Percentiles rank a stretch among this genome's conserved stretches.
phyloP scores from a whole-genome alignment of 176 grass and related monocot genomes.

The Juncus effusus region DNA sequence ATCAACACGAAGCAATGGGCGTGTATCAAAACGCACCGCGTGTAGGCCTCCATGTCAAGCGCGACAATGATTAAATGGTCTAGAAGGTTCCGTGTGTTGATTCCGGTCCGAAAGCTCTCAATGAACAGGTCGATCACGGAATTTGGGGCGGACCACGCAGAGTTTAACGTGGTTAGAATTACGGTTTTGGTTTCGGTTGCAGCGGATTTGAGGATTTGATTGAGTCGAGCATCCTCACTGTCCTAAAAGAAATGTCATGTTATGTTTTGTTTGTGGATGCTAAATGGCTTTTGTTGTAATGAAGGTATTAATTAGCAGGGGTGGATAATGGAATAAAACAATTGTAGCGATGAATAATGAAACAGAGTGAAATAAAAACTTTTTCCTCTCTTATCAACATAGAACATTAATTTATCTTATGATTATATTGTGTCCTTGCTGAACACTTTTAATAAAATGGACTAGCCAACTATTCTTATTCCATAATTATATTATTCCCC shows the following conservation, averaged over 20 bases:
- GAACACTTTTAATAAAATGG: no score
- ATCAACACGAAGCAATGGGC: constrained; percentile 44
- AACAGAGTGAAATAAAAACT: no score
- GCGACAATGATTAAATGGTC: constrained; percentile 65
- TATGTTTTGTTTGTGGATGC: neutral
- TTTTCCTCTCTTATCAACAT: no score
- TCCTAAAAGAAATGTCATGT: constrained; percentile 14
- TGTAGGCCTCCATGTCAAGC: constrained; percentile 42
- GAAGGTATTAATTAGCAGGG: no score
- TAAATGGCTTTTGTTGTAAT: no score
- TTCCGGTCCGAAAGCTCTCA: constrained; percentile 64
- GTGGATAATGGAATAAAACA: no score
- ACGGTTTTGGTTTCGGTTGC: constrained; percentile 60
- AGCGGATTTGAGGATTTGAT: constrained; percentile 37
- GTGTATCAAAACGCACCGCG: constrained; percentile 47
- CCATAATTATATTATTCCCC: no score
- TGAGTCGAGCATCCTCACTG: constrained; percentile 36
- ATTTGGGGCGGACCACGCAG: constrained; percentile 50
- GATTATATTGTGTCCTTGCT: no score
- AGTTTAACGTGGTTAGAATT: constrained; percentile 69
- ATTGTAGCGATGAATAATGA: no score
- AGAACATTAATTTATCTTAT: no score
- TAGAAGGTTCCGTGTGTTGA: constrained; percentile 43
- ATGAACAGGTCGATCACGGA: constrained; percentile 74
- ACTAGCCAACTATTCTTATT: no score